Conservation (phyloP, 495 filamentous ascomycete genomes). For the Elasticomyces elasticus region DNA sequence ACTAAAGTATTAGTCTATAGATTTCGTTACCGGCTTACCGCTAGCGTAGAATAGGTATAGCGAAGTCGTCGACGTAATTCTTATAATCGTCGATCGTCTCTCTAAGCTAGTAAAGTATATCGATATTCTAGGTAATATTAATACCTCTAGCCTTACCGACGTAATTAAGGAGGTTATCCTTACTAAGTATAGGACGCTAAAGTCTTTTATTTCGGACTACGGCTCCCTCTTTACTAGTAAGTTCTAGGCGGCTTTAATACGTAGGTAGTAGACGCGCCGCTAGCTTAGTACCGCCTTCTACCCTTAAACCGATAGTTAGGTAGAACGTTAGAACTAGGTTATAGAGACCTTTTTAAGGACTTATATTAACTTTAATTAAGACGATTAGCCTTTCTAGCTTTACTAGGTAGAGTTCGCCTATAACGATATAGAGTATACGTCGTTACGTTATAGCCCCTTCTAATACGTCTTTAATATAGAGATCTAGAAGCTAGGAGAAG, state of each 20-base stretch:
- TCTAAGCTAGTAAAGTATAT: background rate
- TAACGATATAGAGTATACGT: background rate
- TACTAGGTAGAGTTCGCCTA: background rate
- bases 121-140: background rate
- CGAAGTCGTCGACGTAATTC: background rate
- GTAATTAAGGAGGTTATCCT: background rate
- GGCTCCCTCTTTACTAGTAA: background rate
- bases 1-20: background rate
- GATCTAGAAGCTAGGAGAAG: background rate
- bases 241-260: background rate
- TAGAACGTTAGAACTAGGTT: background rate
- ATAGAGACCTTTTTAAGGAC: slow-evolving; percentile 7
- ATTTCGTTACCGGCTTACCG: background rate
- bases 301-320: slow-evolving; percentile 1
- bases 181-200: background rate
- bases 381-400: slow-evolving; percentile 13
- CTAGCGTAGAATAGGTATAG: background rate
- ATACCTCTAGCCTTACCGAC: background rate
- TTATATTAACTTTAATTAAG: slow-evolving; percentile 9
- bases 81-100: background rate
- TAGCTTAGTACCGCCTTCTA: background rate
- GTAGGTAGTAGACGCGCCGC: background rate
- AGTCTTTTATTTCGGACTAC: background rate
- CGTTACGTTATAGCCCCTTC: background rate
- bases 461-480: background rate